A percentile compares a stretch with the other conserved stretches of the same genome.
These are phyloP conservation scores for Euphorbia peplus DNA, from an alignment of 345 rosid genomes.

Conservation along the genomic window DNA sequence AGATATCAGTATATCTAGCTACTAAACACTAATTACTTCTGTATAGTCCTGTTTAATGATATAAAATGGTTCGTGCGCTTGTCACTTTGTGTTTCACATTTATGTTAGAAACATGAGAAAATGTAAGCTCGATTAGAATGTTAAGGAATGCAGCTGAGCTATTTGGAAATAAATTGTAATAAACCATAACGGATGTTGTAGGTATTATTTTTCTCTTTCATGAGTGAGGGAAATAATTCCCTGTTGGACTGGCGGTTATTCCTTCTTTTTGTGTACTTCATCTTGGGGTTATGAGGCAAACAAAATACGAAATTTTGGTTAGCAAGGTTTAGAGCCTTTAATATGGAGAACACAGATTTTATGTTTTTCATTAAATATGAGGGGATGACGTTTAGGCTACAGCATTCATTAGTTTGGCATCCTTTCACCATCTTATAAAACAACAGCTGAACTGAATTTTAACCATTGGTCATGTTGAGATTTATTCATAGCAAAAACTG, in stretches of 20 bases:
- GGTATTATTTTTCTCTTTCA: neutral
- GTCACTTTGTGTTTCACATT: no score
- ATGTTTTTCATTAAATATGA: neutral
- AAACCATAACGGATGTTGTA: no score
- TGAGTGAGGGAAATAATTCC: neutral
- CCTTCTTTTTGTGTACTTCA: neutral
- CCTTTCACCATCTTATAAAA: neutral
- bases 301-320: no score
- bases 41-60: neutral
- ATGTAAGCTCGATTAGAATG: no score
- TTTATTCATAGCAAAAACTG: neutral
- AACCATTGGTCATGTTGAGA: neutral
- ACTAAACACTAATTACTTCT: neutral
- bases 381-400: neutral
- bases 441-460: neutral
- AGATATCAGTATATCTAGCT: neutral
- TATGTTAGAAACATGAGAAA: no score
- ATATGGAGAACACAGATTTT: neutral
- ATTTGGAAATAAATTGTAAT: no score
- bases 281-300: neutral
- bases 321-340: neutral
- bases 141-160: no score
- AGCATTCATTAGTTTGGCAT: neutral
- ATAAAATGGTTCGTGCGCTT: neutral
- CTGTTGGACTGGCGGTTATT: neutral